Evolutionary conservation across 805 yeast genomes (phyloP).

Genomic region (Cyberlindnera galapagoensis): DNA sequence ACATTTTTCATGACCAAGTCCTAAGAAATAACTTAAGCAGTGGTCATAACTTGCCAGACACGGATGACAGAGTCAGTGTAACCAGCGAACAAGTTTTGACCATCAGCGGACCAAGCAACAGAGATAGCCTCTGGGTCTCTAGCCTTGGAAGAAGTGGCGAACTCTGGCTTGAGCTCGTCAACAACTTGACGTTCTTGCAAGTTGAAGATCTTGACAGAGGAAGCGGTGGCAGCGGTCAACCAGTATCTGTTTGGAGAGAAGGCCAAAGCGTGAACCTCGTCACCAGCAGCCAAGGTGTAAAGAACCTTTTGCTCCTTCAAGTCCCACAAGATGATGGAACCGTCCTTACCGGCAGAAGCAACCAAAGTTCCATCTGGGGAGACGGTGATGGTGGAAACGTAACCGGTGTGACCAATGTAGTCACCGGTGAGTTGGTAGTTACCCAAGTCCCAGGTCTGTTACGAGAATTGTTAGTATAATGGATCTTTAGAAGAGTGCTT

Average conservation of each 20-base stretch:
- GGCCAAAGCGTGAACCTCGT: constrained; percentile 96
- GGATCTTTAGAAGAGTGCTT: not conserved
- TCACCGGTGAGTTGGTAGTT: constrained; percentile 87
- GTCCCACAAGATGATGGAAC: constrained; percentile 98
- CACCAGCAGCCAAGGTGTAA: constrained; percentile 92
- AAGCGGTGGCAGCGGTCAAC: constrained; percentile 98
- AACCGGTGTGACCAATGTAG: constrained; percentile 98
- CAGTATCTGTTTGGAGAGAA: constrained; percentile 99
- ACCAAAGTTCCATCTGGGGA: constrained; percentile 99
- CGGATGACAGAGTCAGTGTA: constrained; percentile 99
- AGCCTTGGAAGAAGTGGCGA: constrained; percentile 79
- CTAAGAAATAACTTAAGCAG: constrained; percentile 16
- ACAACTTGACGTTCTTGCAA: constrained; percentile 89
- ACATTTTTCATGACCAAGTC: constrained; percentile 2
- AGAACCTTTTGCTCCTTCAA: constrained; percentile 76
- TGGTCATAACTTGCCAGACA: constrained; percentile 99
- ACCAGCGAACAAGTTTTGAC: constrained; percentile 99
- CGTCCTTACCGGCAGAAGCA: constrained; percentile 99
- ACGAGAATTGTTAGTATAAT: constrained; percentile 39
- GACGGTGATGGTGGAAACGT: constrained; percentile 93
- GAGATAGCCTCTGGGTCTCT: constrained; percentile 98
- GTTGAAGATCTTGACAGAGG: constrained; percentile 97
- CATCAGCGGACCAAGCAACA: constrained; percentile 99
- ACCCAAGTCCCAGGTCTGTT: constrained; percentile 88
- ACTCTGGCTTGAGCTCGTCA: constrained; percentile 98